Base-by-base conservation (phyloP, 2,329 filamentous ascomycete species). In the Chaetomiaceae sp. region DNA sequence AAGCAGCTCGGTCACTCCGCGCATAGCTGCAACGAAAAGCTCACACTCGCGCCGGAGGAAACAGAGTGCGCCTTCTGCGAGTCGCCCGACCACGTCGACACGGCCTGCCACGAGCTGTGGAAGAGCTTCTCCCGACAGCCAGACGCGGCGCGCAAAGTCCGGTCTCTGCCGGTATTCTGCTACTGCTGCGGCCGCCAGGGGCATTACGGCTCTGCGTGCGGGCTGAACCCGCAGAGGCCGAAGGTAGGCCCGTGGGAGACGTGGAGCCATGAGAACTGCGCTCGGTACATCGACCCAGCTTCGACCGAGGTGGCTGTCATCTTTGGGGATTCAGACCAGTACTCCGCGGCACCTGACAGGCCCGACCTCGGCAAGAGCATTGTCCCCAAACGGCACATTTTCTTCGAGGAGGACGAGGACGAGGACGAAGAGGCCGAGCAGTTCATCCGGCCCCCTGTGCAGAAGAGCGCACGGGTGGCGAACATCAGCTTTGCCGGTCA, bases 11-110 rank as follows among this genome's bases (percentile, higher is more conserved):
- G 83, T 9, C 84, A 88, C 57, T 55, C 58, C 41, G 62, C 65
- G 15, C 55, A 62, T 1, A 55, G 65, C 7, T 88, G 84, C 58
- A 56, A 63, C 2, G 78, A 83, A 51, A 78, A 79, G 50, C 68
- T 85, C 34, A 61, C 64, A 3, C 54, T 74, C 41, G 66, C 72
- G 6, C 44, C 42, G 14, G 73, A 72, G 51, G 78, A 82, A 45
- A 70, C 53, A 38, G 71, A 73, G 3, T 88, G 84, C 60, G 76
- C 77, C 10, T 67, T 80, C 27, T 88, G 84, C 62, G 66, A 66
- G 32, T 72, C 72, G 6, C 53, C 58, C 3, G 68, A 73, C 8
- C 84, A 88, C 56, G 55, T 72, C 8, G 84, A 87, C 58, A 60
- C 68, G 11, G 64, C 73, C 2, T 88, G 84, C 60, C 72, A 75